phyloP scores from a whole-genome alignment of 192 early-diverging fungal species.

The Thoreauomyces humboldtii region DNA sequence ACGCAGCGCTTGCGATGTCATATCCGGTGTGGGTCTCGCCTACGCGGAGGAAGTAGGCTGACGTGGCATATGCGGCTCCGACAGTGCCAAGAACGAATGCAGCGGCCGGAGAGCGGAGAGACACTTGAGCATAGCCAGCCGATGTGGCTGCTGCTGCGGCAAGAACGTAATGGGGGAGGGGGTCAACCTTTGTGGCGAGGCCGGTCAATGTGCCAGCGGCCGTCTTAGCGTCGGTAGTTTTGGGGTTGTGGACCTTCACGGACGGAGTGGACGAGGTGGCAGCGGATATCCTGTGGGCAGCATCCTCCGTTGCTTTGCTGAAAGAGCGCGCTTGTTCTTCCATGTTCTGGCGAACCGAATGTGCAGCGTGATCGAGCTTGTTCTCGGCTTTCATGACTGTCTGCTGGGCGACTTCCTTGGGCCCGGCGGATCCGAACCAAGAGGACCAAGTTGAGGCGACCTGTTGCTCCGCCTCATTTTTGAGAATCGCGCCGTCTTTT shows the following conservation, averaged over 20 bases:
- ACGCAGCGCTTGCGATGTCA: constrained; percentile 1
- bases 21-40: not conserved
- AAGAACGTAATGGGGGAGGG: constrained; percentile 1
- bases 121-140: not conserved
- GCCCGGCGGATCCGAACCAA: constrained; percentile 12
- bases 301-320: not conserved
- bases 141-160: not conserved
- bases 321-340: not conserved
- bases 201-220: not conserved
- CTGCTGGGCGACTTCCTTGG: not conserved
- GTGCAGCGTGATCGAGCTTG: not conserved
- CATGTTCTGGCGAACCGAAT: not conserved
- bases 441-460: not conserved
- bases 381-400: not conserved
- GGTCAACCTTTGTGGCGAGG: constrained; percentile 1
- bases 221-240: not conserved
- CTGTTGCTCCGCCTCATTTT: constrained; percentile 5
- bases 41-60: not conserved
- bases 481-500: not conserved
- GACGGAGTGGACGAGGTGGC: not conserved
- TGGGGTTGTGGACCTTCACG: constrained; percentile 11
- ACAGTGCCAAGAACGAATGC: not conserved
- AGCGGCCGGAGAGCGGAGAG: not conserved
- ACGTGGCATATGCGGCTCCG: not conserved
- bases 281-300: not conserved